Base-by-base conservation (phyloP, 495 filamentous ascomycete genomes). In the Oidiodendron maius region DNA sequence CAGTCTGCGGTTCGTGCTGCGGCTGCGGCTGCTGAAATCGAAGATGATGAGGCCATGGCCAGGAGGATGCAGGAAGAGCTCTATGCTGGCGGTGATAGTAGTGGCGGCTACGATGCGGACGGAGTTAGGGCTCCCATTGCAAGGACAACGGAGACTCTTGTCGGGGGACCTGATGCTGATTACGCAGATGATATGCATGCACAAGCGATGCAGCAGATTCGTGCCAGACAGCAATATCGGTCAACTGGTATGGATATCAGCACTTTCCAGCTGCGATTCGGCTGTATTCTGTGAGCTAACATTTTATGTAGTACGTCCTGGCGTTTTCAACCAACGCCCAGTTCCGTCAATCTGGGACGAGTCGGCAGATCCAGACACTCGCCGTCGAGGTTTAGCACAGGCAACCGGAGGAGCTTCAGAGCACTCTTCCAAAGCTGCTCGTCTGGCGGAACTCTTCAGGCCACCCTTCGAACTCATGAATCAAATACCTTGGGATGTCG, bases 11-110 rank as follows among this genome's bases (percentile, higher is more conserved):
- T 23, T 30, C 44, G 30, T 20, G 49, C 51, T 28, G 46, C 44
- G 4, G 53, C 52, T 5, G 32, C 50, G 25, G 50, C 53, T 10
- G 52, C 48, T 36, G 55, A 62, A 15, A 71, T 80, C 40, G 93
- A 96, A 53, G 88, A 94, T 57, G 93, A 98, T 67, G 93, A 90
- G 36, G 93, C 88, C 10, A 87, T 97, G 79, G 93, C 93, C 5
- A 78, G 87, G 56, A 79, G 87, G 35, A 61, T 98, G 37, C 94
- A 97, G 58, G 87, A 97, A 58, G 89, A 98, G 66, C 71, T 95
- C 59, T 97, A 96, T 60, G 68, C 74, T 45, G 76, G 67, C 45
- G 67, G 76, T 53, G 69, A 71, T 54, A 51, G 58, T 32, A 42
- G 47, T 46, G 58, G 68, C 26, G 55, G 63, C 9, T 49, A 61